These are phyloP conservation scores for Xylariaceae sp. DNA, from an alignment of 2,329 filamentous ascomycete species.

Conservation along the genomic window DNA sequence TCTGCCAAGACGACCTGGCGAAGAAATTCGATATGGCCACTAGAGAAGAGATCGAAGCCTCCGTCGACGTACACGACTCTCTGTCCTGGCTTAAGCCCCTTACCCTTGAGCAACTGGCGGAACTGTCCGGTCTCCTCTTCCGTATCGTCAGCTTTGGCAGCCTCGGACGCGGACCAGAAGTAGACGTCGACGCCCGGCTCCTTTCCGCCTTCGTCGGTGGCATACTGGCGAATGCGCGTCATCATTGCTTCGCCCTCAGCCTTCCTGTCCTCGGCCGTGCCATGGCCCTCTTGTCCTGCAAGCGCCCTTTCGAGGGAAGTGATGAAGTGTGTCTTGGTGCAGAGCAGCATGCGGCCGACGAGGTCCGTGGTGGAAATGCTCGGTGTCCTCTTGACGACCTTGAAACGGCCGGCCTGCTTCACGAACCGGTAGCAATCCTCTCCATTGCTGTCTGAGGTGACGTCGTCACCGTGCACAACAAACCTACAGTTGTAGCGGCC, in stretches of 20 bases:
- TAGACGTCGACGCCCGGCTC: conserved; percentile 77
- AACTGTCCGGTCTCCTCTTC: conserved; percentile 61
- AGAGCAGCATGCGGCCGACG: conserved; percentile 95
- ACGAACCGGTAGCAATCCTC: conserved; percentile 98
- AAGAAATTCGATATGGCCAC: conserved; percentile 93
- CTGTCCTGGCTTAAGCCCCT: conserved; percentile 69
- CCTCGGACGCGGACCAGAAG: conserved; percentile 64
- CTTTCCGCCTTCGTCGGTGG: conserved; percentile 76
- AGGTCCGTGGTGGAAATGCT: conserved; percentile 96
- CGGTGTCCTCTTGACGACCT: conserved; percentile 92
- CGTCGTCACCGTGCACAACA: conserved; percentile 95
- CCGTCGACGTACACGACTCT: conserved; percentile 91
- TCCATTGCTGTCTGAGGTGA: conserved; percentile 87
- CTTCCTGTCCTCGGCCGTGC: conserved; percentile 59
- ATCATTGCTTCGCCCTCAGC: conserved; percentile 62
- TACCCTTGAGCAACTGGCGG: conserved; percentile 62
- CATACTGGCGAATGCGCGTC: conserved; percentile 76
- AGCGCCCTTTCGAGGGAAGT: conserved; percentile 67
- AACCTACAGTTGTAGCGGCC: conserved; percentile 92
- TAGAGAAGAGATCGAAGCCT: conserved; percentile 94
- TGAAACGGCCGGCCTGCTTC: conserved; percentile 88
- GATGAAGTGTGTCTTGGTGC: conserved; percentile 92
- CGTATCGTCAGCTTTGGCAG: conserved; percentile 39
- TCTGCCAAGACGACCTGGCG: conserved; percentile 70
- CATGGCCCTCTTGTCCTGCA: conserved; percentile 65